Base-by-base conservation (phyloP, 2,329 filamentous ascomycete genomes). In the Fusarium penzigii region DNA sequence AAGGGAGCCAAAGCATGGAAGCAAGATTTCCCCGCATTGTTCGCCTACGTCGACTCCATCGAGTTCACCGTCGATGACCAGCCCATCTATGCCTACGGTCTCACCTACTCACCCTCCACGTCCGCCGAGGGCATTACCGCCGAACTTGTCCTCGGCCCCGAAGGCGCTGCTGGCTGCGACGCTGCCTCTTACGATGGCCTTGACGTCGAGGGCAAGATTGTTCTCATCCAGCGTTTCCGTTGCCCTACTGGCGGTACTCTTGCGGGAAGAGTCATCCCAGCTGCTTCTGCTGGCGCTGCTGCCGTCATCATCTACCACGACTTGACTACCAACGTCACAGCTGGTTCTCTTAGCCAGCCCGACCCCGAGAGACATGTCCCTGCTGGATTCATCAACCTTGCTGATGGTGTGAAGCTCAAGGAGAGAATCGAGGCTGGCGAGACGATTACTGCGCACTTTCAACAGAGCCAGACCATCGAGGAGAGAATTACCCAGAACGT, bases 21-120 rank as follows among this genome's bases (percentile, higher is more conserved):
- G 39, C 77, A 80, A 46, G 72, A 78, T 48, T 80, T 81, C 55
- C 70, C 75, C 0, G 77, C 76, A 4, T 63, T 80, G 1, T 79
- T 77, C 4, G 80, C 78, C 1, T 68, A 69, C 13, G 63, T 69
- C 2, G 73, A 76, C 50, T 76, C 76, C 3, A 59, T 62, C 16
- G 42, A 49, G 6, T 53, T 79, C 48, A 76, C 72, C 5, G 49
- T 62, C 8, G 59, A 59, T 7, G 59, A 60, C 2, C 40, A 52
- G 6, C 38, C 52, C 2, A 41, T 62, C 11, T 62, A 62, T 34
- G 51, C 56, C 14, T 62, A 52, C 12, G 59, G 59, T 20, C 17
- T 62, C 36, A 62, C 59, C 2, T 62, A 62, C 34, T 62, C 59
- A 0, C 59, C 59, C 1, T 62, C 59, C 5, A 62, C 59, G 0